Base-by-base conservation (phyloP, 371 early-diverging fungal genomes). In the Mucor irregularis region DNA sequence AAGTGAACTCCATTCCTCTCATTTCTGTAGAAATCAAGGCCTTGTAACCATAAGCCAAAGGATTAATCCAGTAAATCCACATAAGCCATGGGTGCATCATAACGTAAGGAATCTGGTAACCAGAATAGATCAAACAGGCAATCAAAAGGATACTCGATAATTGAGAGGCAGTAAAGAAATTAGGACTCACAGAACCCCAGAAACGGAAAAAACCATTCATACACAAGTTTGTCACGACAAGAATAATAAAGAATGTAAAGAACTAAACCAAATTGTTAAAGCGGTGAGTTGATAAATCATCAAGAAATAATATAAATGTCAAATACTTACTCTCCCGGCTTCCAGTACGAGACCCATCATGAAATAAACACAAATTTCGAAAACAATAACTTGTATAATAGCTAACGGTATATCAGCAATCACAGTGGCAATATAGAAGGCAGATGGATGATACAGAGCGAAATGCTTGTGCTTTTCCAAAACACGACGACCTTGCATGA, bases 61-160 rank as follows among this genome's bases (percentile, higher is more conserved):
- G 84, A 29, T 81, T 84, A 40, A 86, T 78, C 79, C 82, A 88
- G 64, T 78, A 83, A 29, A 88, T 77, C 88, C 87, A 88, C 40
- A 71, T 68, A 14, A 89, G 71, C 83, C 85, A 87, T 21, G 82
- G 85, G 50, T 86, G 79, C 87, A 90, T 88, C 13, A 68, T 46
- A 5, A 30, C 47, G 40, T 77, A 78, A 11, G 85, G 84, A 43
- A 85, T 78, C 51, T 84, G 73, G 46, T 88, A 89, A 16, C 89
- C 88, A 50, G 76, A 76, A 51, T 87, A 84, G 16, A 84, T 57
- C 49, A 84, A 75, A 53, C 74, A 56, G 19, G 83, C 69, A 58
- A 88, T 59, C 6, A 90, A 66, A 26, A 80, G 49, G 31, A 87
- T 49, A 46, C 85, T 84, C 7, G 86, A 71, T 2, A 80, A 39